Base-by-base conservation (phyloP, 2,329 filamentous ascomycete species). In the Coniochaeta ligniaria region DNA sequence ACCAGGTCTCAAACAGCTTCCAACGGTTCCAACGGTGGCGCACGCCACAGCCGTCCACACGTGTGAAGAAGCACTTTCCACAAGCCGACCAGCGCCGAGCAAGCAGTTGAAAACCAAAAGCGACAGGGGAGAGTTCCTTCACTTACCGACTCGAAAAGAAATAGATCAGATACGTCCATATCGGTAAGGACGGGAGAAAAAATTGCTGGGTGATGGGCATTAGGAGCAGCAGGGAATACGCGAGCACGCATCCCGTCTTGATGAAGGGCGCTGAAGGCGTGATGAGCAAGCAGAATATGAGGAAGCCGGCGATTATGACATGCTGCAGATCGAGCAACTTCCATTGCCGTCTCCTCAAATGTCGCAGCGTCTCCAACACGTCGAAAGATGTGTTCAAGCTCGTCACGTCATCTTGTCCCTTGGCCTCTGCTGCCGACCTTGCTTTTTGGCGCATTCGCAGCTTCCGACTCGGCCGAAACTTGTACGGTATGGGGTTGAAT, bases 61-160 rank as follows among this genome's bases (percentile, higher is more conserved):
- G n/a, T n/a, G n/a, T 7, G 11, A 47, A 47, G 20, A 47, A 24
- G 11, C n/a, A 47, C 20, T 47, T 24, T 47, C 12, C 17, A 16
- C 38, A 43, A 2, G 3, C n/a, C 11, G 38, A 43, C 38, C 9
- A 20, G 38, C 38, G 38, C 14, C n/a, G 3, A 36, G 35, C 8
- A 36, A 9, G 7, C 35, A 5, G 35, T n/a, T 8, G n/a, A 20
- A 20, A 6, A 43, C 17, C 4, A 3, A n/a, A 20, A 43, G 12
- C 3, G 35, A 36, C 6, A 28, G 11, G 22, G 47, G 20, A 2
- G 12, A 28, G n/a, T 5, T 26, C 8, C 14, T 52, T 14, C 12
- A 52, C 91, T 80, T 86, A 96, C 92, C 94, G 89, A 80, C 90
- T 95, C 65, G 89, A 88, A 74, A 95, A 96, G 78, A 96, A 97